Percentiles rank a stretch among this genome's conserved stretches.
phyloP scores from a whole-genome alignment of 2,329 filamentous ascomycete genomes.

The Pseudocercospora fuligena region DNA sequence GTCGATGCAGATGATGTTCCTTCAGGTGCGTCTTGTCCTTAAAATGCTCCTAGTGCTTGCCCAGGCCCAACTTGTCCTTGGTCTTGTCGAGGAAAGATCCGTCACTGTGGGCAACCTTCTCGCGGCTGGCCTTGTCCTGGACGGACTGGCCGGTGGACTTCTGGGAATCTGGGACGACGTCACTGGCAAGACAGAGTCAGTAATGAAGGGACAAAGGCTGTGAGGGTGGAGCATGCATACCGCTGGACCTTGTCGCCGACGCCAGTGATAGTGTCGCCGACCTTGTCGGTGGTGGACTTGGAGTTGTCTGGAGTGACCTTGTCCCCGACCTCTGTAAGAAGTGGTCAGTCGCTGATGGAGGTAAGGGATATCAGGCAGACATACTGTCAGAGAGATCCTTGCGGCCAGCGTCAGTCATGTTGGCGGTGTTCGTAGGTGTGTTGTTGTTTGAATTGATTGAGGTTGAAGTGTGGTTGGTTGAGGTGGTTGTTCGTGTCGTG shows the following conservation, averaged over 20 bases:
- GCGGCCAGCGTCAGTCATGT: slow-evolving; percentile 66
- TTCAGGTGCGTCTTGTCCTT: neutral
- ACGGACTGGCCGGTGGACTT: slow-evolving; percentile 61
- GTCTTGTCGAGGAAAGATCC: slow-evolving; percentile 49
- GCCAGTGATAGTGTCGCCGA: slow-evolving; percentile 62
- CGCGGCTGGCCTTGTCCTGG: slow-evolving; percentile 56
- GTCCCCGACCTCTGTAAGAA: slow-evolving; percentile 58
- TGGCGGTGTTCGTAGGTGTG: slow-evolving; percentile 41
- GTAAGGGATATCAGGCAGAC: slow-evolving; percentile 20
- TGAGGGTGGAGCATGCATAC: neutral
- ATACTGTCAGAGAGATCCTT: slow-evolving; percentile 62
- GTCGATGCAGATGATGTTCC: neutral
- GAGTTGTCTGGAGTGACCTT: slow-evolving; percentile 61
- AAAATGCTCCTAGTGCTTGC: slow-evolving; percentile 33
- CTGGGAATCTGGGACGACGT: slow-evolving; percentile 56
- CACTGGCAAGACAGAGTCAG: slow-evolving; percentile 42
- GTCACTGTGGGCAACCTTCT: slow-evolving; percentile 49
- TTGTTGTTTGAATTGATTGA: slow-evolving; percentile 23
- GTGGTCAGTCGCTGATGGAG: slow-evolving; percentile 30
- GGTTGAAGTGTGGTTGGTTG: slow-evolving; percentile 18
- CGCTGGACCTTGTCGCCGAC: slow-evolving; percentile 56
- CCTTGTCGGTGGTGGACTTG: slow-evolving; percentile 66
- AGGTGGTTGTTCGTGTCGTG: slow-evolving; percentile 9
- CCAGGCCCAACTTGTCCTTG: slow-evolving; percentile 53
- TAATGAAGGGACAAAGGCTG: neutral